phyloP scores from a whole-genome alignment of 495 filamentous ascomycete genomes.

The Letharia lupina region DNA sequence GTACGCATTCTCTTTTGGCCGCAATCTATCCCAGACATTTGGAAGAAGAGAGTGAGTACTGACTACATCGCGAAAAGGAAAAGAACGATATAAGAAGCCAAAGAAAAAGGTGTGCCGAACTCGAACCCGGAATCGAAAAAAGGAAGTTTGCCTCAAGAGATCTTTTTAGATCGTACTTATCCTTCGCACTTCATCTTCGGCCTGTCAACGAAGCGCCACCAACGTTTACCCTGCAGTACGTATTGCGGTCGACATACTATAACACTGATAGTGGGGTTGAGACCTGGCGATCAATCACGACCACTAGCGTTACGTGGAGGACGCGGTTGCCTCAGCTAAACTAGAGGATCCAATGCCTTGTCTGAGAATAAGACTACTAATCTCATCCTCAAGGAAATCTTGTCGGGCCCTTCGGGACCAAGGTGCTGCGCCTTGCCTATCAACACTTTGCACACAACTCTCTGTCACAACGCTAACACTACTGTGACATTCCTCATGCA shows the following conservation, averaged over 20 bases:
- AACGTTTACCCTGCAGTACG: background rate
- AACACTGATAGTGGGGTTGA: background rate
- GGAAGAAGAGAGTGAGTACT: background rate
- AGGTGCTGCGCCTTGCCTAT: too few species aligned
- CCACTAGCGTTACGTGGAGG: too few species aligned
- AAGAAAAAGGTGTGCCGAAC: background rate
- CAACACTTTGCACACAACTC: too few species aligned
- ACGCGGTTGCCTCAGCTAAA: too few species aligned
- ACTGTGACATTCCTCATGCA: too few species aligned
- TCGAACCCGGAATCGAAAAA: background rate
- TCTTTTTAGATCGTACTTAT: too few species aligned
- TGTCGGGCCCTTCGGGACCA: too few species aligned
- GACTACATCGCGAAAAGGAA: background rate
- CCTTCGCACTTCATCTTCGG: background rate
- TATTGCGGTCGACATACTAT: background rate
- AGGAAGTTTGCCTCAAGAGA: background rate
- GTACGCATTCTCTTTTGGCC: background rate
- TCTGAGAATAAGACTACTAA: background rate
- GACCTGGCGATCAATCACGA: background rate
- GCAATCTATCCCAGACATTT: background rate
- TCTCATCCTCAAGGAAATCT: background rate
- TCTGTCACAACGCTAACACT: too few species aligned
- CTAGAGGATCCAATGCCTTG: background rate
- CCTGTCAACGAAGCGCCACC: background rate
- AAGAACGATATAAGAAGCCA: background rate